These are phyloP conservation scores for Penicillium sp. DNA, from an alignment of 2,329 filamentous ascomycete species.

Conservation along the genomic window DNA sequence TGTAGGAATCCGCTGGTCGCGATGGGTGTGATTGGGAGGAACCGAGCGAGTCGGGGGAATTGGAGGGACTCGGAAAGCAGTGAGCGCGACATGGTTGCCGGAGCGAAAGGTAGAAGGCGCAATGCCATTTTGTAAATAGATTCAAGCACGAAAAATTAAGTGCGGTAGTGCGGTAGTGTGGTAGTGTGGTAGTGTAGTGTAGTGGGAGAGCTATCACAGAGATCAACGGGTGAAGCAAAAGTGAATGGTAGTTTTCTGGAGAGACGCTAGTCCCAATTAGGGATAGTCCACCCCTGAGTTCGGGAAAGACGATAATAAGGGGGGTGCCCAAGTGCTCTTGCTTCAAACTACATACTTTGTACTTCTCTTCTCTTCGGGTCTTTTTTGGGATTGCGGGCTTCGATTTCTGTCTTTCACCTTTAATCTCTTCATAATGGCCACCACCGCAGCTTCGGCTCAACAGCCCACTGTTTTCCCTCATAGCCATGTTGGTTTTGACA, in stretches of 20 bases:
- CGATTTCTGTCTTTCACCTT: background rate
- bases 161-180: too few species aligned
- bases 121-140: constrained; percentile 28
- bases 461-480: constrained; percentile 71
- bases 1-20: constrained; percentile 59
- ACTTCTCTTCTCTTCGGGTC: constrained; percentile 10
- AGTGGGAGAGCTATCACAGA: constrained; percentile 6
- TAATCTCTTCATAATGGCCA: constrained; percentile 58
- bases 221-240: constrained; percentile 6
- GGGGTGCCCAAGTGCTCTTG: constrained; percentile 5
- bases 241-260: constrained; percentile 18
- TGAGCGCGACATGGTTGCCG: constrained; percentile 14
- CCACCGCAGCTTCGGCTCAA: constrained; percentile 52
- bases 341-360: constrained; percentile 6
- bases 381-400: constrained; percentile 8
- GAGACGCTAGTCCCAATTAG: constrained; percentile 31
- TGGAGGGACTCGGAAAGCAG: constrained; percentile 27
- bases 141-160: background rate
- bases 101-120: constrained; percentile 23
- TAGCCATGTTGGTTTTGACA: constrained; percentile 99
- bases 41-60: constrained; percentile 31
- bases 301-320: constrained; percentile 24
- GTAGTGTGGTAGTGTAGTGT: too few species aligned
- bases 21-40: constrained; percentile 46
- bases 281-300: constrained; percentile 43